These are phyloP conservation scores for Penicillium sp. DNA, from an alignment of 2,329 filamentous ascomycete species.

Conservation along the genomic window DNA sequence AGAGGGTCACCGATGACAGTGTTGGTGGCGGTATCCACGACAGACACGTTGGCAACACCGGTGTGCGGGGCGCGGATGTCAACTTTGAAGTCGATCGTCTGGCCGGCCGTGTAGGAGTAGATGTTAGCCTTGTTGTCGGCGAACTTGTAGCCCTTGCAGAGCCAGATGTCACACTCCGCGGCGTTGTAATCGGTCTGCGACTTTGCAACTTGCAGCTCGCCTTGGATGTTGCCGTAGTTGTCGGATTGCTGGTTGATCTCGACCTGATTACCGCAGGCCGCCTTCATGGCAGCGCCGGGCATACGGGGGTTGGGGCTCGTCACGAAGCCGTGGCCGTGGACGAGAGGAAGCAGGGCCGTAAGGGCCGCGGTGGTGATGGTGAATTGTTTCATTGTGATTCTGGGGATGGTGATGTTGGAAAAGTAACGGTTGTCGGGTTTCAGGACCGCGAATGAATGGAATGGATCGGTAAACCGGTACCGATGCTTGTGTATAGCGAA, in stretches of 20 bases:
- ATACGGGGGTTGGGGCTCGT: slow-evolving; percentile 50
- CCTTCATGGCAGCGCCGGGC: slow-evolving; percentile 54
- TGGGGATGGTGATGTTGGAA: background rate
- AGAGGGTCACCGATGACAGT: slow-evolving; percentile 40
- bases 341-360: slow-evolving; percentile 49
- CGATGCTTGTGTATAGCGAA: slow-evolving; percentile 15
- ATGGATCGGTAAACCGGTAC: slow-evolving; percentile 24
- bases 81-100: slow-evolving; percentile 47
- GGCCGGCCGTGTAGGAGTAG: slow-evolving; percentile 52
- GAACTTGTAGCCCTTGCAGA: slow-evolving; percentile 62
- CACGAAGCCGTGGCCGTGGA: slow-evolving; percentile 58
- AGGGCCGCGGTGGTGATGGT: slow-evolving; percentile 43
- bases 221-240: slow-evolving; percentile 60
- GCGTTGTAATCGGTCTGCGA: slow-evolving; percentile 53
- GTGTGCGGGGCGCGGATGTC: slow-evolving; percentile 51
- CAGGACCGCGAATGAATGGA: slow-evolving; percentile 15
- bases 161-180: slow-evolving; percentile 53
- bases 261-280: slow-evolving; percentile 58
- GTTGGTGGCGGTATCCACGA: slow-evolving; percentile 50
- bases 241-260: slow-evolving; percentile 56
- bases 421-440: background rate
- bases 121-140: slow-evolving; percentile 57
- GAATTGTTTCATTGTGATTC: slow-evolving; percentile 46
- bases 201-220: slow-evolving; percentile 52
- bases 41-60: slow-evolving; percentile 52